phyloP scores from a whole-genome alignment of 164 flowering plant species.

The Tinospora cordifolia region DNA sequence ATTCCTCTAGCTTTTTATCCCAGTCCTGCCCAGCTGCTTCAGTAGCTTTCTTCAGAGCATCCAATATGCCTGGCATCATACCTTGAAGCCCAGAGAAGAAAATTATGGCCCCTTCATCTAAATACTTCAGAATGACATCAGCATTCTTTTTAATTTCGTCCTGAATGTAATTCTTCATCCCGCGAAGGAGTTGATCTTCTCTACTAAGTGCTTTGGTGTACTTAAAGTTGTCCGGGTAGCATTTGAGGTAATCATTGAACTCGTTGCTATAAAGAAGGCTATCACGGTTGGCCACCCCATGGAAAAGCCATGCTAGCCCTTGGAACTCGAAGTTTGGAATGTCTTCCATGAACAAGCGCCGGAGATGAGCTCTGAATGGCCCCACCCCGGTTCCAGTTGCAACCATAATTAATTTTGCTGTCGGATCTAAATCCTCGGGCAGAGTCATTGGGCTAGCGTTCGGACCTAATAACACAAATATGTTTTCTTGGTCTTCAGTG shows the following conservation, averaged over 20 bases:
- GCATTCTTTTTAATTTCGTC: slow-evolving; percentile 93
- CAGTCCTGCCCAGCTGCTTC: slow-evolving; percentile 75
- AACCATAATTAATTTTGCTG: slow-evolving; percentile 91
- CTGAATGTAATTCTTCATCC: slow-evolving; percentile 94
- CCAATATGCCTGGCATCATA: slow-evolving; percentile 99
- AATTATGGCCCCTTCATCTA: slow-evolving; percentile 83
- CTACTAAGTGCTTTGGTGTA: slow-evolving; percentile 75
- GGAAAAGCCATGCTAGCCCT: slow-evolving; percentile 98
- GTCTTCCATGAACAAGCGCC: slow-evolving; percentile 94
- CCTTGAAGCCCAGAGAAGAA: slow-evolving; percentile 96
- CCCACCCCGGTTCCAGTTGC: slow-evolving; percentile 98
- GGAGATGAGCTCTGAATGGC: slow-evolving; percentile 85
- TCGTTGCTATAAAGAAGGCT: slow-evolving; percentile 87
- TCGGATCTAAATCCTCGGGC: slow-evolving; percentile 66
- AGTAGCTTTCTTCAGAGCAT: slow-evolving; percentile 75
- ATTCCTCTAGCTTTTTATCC: slow-evolving; percentile 73
- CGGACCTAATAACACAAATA: too few species aligned
- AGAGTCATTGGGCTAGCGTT: slow-evolving; percentile 32
- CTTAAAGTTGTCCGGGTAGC: slow-evolving; percentile 74
- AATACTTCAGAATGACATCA: slow-evolving; percentile 67
- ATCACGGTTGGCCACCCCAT: slow-evolving; percentile 88
- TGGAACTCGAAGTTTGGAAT: slow-evolving; percentile 61
- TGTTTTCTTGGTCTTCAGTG: too few species aligned
- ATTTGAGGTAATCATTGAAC: slow-evolving; percentile 54
- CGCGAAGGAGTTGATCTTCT: slow-evolving; percentile 71